phyloP scores from a whole-genome alignment of 1,284 basidiomycete species.

The Cutaneotrichosporon cutaneum region DNA sequence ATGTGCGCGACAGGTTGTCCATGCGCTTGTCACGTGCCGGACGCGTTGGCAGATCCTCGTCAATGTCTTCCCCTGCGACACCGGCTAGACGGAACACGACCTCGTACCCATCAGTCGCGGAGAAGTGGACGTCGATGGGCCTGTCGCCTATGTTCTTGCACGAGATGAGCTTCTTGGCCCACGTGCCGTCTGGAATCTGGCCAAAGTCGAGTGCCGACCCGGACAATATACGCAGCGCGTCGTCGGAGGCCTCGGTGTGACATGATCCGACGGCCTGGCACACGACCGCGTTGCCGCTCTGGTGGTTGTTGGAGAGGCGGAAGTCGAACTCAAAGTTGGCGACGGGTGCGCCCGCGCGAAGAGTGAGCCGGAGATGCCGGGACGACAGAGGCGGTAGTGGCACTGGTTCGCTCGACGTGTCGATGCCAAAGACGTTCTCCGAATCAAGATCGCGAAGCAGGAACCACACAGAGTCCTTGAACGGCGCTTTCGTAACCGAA shows the following conservation, averaged over 20 bases:
- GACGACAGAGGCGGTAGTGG: constrained; percentile 46
- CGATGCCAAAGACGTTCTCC: constrained; percentile 51
- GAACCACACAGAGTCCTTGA: constrained; percentile 49
- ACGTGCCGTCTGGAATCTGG: constrained; percentile 55
- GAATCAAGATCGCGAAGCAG: constrained; percentile 50
- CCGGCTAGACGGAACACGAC: constrained; percentile 55
- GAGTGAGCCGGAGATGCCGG: constrained; percentile 42
- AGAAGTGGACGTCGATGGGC: constrained; percentile 55
- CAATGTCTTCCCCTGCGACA: constrained; percentile 49
- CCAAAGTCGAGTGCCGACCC: constrained; percentile 56
- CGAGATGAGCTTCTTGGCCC: constrained; percentile 55
- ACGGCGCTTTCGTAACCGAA: constrained; percentile 38
- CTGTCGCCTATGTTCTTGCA: constrained; percentile 55
- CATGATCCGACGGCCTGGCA: constrained; percentile 43
- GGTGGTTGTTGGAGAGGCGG: constrained; percentile 46
- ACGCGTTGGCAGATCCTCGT: constrained; percentile 39
- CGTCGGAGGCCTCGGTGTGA: constrained; percentile 43
- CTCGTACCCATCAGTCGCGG: constrained; percentile 52
- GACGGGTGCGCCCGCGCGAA: constrained; percentile 36
- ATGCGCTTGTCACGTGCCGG: constrained; percentile 20
- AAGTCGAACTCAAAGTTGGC: constrained; percentile 49
- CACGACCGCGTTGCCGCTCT: constrained; percentile 46
- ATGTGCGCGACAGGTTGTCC: constrained; percentile 33
- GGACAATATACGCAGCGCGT: constrained; percentile 53
- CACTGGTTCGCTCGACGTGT: constrained; percentile 42